Evolutionary conservation across 306 rosid species (phyloP).

Genomic region (Canavalia gladiata): DNA sequence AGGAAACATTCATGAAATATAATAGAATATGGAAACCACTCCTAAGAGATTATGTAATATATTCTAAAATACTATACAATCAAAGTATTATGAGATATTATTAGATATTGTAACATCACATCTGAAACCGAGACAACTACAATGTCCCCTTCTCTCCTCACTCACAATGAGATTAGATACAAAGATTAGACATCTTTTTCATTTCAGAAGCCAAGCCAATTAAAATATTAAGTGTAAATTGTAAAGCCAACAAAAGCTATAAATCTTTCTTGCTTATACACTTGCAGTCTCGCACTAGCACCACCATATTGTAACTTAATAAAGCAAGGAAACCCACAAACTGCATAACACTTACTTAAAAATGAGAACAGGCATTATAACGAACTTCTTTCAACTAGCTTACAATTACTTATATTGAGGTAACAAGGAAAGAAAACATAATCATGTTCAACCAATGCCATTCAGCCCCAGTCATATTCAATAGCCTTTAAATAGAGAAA

Average conservation of each 20-base stretch:
- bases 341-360: background rate
- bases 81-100: background rate
- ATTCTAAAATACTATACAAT: background rate
- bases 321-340: background rate
- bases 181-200: background rate
- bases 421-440: constrained; percentile 7
- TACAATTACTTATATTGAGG: background rate
- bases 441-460: constrained; percentile 16
- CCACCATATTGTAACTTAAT: background rate
- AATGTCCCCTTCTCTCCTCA: background rate
- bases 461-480: background rate
- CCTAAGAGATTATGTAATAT: background rate
- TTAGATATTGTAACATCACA: background rate
- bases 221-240: background rate
- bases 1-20: background rate
- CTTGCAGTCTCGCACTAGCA: background rate
- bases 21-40: background rate
- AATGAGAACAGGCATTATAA: background rate
- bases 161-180: background rate
- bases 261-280: background rate
- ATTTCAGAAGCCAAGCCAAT: background rate
- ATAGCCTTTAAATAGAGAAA: constrained; percentile 8
- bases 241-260: background rate
- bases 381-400: background rate
- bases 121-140: background rate